Evolutionary conservation across 2,329 filamentous ascomycete genomes (phyloP), one percentile per base, ranked within the genome.

Genomic region (Eutypella sp.): DNA sequence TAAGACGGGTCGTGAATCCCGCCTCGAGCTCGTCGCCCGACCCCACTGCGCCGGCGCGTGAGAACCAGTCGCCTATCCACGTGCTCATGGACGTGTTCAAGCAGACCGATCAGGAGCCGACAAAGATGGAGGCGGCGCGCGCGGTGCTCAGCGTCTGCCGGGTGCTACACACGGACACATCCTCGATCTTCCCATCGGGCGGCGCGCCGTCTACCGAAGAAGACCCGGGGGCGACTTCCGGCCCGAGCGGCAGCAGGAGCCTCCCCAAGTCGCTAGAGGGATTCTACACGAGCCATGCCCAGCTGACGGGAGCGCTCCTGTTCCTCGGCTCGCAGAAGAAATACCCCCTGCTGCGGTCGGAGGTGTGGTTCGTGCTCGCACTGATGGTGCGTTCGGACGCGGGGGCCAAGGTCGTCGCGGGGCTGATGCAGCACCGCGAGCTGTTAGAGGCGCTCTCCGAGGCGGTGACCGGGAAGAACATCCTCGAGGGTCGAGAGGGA

Each of bases 321-420:
- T 78, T 74, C 53, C 70, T 84, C 22, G 66, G 81, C 20, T 72
- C 68, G 2, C 81, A 84, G 56, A 65, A 62, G 3, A 81, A 79
- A 51, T 84, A 79, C 70, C 76, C 79, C 0, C 68, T 75, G 2
- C 66, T 85, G 2, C 71, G 77, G 16, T 81, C 78, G 33, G 81
- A 85, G 57, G 71, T 75, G 3, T 79, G 80, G 73, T 84, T 84
- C 50, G 73, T 81, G 5, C 70, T 82, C 42, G 81, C 81, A 2
- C 70, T 84, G 27, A 78, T 84, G 71, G 72, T 73, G 34, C 71
- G 78, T 23, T 72, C 73, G 2, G 46, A 57, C 2, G 72, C 76
- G 29, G 78, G 79, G 7, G 73, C 75, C 2, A 55, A 60, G 2
- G 62, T 75, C 10, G 70, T 79, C 16, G 54, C 68, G 8, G 62